These are phyloP conservation scores for Agapanthus africanus DNA, from an alignment of 106 monocot species.

Conservation along the genomic window DNA sequence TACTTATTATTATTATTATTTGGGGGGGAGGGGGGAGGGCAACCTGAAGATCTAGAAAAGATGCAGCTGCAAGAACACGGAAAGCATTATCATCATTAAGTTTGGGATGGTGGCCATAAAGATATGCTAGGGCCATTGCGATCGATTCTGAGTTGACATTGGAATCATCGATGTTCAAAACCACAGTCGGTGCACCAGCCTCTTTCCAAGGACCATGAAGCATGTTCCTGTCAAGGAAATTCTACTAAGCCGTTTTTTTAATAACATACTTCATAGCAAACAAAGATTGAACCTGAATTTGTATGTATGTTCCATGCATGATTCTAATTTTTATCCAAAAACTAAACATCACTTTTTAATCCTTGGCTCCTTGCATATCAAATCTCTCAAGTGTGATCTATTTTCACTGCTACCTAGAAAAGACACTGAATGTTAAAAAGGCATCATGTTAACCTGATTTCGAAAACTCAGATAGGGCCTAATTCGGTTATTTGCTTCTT, in stretches of 20 bases:
- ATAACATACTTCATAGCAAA: neutral
- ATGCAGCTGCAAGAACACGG: conserved; percentile 88
- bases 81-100: conserved; percentile 90
- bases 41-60: conserved; percentile 99
- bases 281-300: conserved; percentile 1
- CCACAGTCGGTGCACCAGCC: conserved; percentile 65
- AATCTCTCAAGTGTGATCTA: too few relatives aligned
- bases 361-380: too few relatives aligned
- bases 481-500: too few relatives aligned
- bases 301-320: neutral
- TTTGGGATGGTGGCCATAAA: conserved; percentile 92
- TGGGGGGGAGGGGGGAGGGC: neutral
- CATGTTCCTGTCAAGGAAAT: conserved; percentile 62
- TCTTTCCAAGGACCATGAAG: conserved; percentile 99
- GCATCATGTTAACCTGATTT: too few relatives aligned
- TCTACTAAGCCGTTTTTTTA: neutral
- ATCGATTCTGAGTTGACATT: conserved; percentile 91
- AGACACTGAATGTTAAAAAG: too few relatives aligned
- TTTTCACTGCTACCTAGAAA: too few relatives aligned
- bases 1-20: neutral
- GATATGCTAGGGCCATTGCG: conserved; percentile 64
- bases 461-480: too few relatives aligned
- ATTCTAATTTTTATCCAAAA: too few relatives aligned
- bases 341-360: too few relatives aligned
- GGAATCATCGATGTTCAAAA: conserved; percentile 75